Conservation (phyloP, 345 rosid species). For the Citropsis articulata region DNA sequence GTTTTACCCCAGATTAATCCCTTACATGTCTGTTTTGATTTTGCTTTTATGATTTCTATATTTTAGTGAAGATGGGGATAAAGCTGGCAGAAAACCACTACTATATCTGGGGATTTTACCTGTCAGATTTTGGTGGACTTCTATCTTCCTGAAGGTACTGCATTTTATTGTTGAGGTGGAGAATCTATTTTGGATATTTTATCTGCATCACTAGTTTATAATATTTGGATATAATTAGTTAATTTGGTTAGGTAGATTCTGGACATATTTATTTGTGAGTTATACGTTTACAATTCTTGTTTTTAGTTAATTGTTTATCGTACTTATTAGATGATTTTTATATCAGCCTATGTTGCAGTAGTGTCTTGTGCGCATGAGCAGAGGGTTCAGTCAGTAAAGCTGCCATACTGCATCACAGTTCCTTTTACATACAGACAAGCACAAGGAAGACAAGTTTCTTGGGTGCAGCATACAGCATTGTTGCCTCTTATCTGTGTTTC, state of each 20-base stretch:
- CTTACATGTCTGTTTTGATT: not conserved
- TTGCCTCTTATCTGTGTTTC: not conserved
- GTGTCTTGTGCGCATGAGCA: not conserved
- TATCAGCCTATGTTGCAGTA: not conserved
- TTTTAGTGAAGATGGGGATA: not conserved
- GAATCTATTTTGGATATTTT: not conserved
- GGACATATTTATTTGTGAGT: not conserved
- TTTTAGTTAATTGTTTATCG: not conserved
- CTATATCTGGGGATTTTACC: not conserved
- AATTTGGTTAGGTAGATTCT: not conserved
- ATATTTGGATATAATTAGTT: not conserved
- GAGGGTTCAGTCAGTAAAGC: not conserved
- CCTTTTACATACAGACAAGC: not conserved
- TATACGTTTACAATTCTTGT: not conserved
- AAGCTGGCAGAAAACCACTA: not conserved
- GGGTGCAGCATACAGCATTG: not conserved
- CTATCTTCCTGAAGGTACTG: constrained; percentile 10
- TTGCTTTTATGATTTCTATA: not conserved
- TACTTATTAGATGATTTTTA: not conserved
- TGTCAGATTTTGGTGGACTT: not conserved
- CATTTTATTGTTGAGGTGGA: not conserved
- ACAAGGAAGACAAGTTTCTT: not conserved
- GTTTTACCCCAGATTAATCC: not conserved
- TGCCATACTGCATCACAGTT: not conserved
- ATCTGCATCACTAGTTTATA: not conserved